Evolutionary conservation across 108 stramenopile genomes (phyloP).

Genomic region (Nitzschia sp.): DNA sequence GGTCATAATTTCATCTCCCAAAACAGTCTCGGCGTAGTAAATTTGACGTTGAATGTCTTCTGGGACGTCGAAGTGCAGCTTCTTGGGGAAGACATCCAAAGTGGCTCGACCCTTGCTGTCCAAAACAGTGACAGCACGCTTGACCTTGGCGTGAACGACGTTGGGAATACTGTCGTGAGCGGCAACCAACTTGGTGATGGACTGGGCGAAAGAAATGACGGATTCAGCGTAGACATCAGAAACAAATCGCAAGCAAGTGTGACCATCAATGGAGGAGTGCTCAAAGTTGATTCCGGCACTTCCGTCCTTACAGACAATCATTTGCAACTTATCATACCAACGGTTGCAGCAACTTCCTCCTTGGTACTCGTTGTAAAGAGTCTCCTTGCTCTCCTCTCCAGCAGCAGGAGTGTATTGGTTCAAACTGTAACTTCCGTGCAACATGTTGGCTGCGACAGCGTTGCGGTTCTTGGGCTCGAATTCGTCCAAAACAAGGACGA

Average conservation of each 20-base stretch:
- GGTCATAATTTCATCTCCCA: conserved; percentile 77
- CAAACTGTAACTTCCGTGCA: conserved; percentile 78
- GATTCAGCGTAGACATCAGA: conserved; percentile 86
- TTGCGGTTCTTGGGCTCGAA: conserved; percentile 62
- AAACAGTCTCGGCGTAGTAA: conserved; percentile 72
- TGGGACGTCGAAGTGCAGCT: conserved; percentile 68
- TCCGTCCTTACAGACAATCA: conserved; percentile 57
- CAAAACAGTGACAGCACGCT: conserved; percentile 41
- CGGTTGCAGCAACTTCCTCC: conserved; percentile 79
- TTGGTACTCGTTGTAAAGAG: neutral
- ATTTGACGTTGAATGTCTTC: conserved; percentile 60
- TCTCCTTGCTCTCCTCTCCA: neutral
- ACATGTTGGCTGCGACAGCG: conserved; percentile 82
- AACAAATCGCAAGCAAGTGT: conserved; percentile 83
- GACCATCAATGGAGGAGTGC: conserved; percentile 87
- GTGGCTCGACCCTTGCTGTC: conserved; percentile 32
- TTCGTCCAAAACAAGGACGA: conserved; percentile 82
- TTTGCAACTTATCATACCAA: conserved; percentile 89
- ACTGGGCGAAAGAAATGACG: conserved; percentile 79
- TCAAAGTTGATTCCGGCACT: conserved; percentile 80
- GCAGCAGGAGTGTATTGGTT: conserved; percentile 2
- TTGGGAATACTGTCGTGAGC: conserved; percentile 48
- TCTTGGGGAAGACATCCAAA: conserved; percentile 69
- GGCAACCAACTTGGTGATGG: conserved; percentile 80
- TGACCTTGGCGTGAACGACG: conserved; percentile 65